Evolutionary conservation across 768 basidiomycete genomes (phyloP).

Genomic region (Leccinum arenicola): DNA sequence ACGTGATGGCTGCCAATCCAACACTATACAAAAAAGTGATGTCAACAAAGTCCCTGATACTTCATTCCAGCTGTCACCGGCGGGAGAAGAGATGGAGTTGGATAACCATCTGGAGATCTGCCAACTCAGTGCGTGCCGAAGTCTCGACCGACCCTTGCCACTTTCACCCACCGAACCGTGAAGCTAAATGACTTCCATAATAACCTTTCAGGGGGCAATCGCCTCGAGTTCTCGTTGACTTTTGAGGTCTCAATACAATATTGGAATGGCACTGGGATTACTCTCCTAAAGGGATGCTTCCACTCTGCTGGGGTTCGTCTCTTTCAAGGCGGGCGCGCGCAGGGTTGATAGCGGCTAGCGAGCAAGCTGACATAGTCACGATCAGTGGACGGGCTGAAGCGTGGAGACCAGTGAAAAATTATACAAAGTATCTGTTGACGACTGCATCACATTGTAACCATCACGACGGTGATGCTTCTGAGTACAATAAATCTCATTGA

Average conservation of each 20-base stretch:
- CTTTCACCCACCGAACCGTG: slow-evolving; percentile 12
- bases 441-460: slow-evolving; percentile 26
- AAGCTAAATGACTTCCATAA: slow-evolving; percentile 25
- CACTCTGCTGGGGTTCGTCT: neutral
- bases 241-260: slow-evolving; percentile 13
- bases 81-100: slow-evolving; percentile 25
- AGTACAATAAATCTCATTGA: slow-evolving; percentile 25
- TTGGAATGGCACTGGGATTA: slow-evolving; percentile 2
- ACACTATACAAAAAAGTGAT: slow-evolving; percentile 17
- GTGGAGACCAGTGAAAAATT: slow-evolving; percentile 1
- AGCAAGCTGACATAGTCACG: neutral
- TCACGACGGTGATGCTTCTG: slow-evolving; percentile 25
- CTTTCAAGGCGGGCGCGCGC: neutral
- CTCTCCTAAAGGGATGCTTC: slow-evolving; percentile 1
- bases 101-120: slow-evolving; percentile 21
- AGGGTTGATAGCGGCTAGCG: neutral
- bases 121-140: slow-evolving; percentile 11
- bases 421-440: slow-evolving; percentile 5
- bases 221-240: slow-evolving; percentile 17
- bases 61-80: slow-evolving; percentile 18
- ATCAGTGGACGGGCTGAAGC: neutral
- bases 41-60: slow-evolving; percentile 23
- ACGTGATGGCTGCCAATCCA: slow-evolving; percentile 22
- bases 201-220: slow-evolving; percentile 16
- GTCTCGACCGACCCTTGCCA: slow-evolving; percentile 11